phyloP scores from a whole-genome alignment of 2,329 filamentous ascomycete species.

The Anisogramma anomala region DNA sequence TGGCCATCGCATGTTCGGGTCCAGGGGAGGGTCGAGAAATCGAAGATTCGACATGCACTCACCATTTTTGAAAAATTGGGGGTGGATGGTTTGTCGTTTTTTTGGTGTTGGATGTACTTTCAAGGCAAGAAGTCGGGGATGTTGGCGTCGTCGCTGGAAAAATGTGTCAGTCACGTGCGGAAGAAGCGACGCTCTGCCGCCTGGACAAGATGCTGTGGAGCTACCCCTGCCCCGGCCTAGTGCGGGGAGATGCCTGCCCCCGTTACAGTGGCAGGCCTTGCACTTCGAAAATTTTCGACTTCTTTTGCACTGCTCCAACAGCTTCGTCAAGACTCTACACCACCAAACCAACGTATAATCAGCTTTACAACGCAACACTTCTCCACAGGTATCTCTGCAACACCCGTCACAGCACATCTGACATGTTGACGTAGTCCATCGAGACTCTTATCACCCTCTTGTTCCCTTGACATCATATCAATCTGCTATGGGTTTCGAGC shows the following conservation, averaged over 20 bases:
- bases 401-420: no score
- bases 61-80: constrained; percentile 15
- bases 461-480: not conserved
- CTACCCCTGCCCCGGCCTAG: no score
- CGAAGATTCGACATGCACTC: constrained; percentile 11
- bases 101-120: constrained; percentile 14
- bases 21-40: constrained; percentile 5
- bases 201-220: no score
- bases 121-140: no score
- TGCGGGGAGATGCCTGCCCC: constrained; percentile 10
- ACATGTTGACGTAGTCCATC: not conserved
- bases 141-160: no score
- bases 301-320: constrained; percentile 9
- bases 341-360: no score
- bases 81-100: constrained; percentile 14
- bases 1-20: no score
- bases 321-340: constrained; percentile 2
- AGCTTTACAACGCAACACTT: no score
- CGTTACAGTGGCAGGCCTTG: constrained; percentile 4
- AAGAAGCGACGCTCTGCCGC: no score
- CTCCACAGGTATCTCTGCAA: no score
- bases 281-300: constrained; percentile 10
- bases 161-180: no score
- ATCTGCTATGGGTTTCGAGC: constrained; percentile 31
- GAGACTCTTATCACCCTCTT: no score